Evolutionary conservation across 441 rosid species (phyloP).

Genomic region (Populus hybrid): DNA sequence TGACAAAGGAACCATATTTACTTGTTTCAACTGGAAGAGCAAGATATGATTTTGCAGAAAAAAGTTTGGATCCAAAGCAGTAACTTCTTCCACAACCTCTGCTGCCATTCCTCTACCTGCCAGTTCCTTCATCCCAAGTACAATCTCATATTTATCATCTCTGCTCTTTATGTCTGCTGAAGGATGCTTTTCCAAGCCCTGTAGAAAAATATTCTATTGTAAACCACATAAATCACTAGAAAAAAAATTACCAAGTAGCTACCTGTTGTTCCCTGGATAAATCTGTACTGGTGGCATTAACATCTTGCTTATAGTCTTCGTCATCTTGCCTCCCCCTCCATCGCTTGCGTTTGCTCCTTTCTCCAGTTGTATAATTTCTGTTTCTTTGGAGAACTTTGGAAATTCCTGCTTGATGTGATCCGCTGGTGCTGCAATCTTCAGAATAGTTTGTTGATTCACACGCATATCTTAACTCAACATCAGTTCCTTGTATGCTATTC

Average conservation of each 20-base stretch:
- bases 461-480: conserved; percentile 50
- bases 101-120: conserved; percentile 83
- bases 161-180: conserved; percentile 15
- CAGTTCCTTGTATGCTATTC: conserved; percentile 41
- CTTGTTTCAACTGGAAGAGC: conserved; percentile 92
- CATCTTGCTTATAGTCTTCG: conserved; percentile 40
- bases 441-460: conserved; percentile 45
- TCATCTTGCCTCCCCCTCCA: conserved; percentile 89
- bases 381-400: conserved; percentile 41
- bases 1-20: conserved; percentile 17
- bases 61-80: conserved; percentile 60
- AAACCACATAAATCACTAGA: background rate
- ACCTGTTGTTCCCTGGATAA: conserved; percentile 42
- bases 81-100: conserved; percentile 76
- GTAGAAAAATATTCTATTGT: conserved; percentile 14
- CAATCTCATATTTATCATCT: conserved; percentile 65
- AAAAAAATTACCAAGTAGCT: conserved; percentile 8
- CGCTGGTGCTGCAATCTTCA: conserved; percentile 87
- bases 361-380: conserved; percentile 49
- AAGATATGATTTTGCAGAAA: conserved; percentile 63
- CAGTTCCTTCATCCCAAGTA: conserved; percentile 74
- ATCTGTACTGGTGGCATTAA: conserved; percentile 22
- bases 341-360: conserved; percentile 81
- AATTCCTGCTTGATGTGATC: conserved; percentile 50
- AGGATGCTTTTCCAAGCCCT: conserved; percentile 36